These are phyloP conservation scores for Sporobolomyces roseus DNA, from an alignment of 768 basidiomycete species.

Conservation along the genomic window DNA sequence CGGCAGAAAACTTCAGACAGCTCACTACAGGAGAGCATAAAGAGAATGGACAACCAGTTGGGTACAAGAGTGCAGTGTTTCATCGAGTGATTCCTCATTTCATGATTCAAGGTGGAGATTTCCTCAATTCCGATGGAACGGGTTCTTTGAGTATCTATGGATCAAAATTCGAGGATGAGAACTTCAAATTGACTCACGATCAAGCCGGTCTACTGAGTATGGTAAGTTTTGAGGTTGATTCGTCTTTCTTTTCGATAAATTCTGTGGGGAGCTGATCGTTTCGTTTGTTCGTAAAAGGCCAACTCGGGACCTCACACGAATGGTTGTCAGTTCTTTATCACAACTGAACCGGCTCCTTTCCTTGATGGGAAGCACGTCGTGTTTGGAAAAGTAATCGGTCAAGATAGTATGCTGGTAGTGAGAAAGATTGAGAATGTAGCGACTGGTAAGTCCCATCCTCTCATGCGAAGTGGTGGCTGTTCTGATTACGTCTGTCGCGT, in stretches of 20 bases:
- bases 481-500: background rate
- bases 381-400: slow-evolving; percentile 72
- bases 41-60: slow-evolving; percentile 52
- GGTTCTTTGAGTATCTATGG: slow-evolving; percentile 97
- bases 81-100: slow-evolving; percentile 55
- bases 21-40: slow-evolving; percentile 95
- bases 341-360: slow-evolving; percentile 89
- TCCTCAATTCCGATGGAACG: slow-evolving; percentile 88
- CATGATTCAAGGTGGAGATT: slow-evolving; percentile 79
- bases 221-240: slow-evolving; percentile 54
- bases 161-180: slow-evolving; percentile 90
- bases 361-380: slow-evolving; percentile 89
- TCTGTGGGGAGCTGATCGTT: no score
- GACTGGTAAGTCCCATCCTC: slow-evolving; percentile 52
- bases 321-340: slow-evolving; percentile 98
- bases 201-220: slow-evolving; percentile 85
- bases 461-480: no score
- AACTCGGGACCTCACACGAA: slow-evolving; percentile 94
- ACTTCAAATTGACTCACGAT: slow-evolving; percentile 83
- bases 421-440: slow-evolving; percentile 95
- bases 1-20: slow-evolving; percentile 96
- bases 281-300: no score
- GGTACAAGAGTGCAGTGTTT: slow-evolving; percentile 43
- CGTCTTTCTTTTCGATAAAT: background rate
- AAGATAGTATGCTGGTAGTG: slow-evolving; percentile 86